Conservation (phyloP, 2,329 filamentous ascomycete species). For the Aspergillus intermedius region DNA sequence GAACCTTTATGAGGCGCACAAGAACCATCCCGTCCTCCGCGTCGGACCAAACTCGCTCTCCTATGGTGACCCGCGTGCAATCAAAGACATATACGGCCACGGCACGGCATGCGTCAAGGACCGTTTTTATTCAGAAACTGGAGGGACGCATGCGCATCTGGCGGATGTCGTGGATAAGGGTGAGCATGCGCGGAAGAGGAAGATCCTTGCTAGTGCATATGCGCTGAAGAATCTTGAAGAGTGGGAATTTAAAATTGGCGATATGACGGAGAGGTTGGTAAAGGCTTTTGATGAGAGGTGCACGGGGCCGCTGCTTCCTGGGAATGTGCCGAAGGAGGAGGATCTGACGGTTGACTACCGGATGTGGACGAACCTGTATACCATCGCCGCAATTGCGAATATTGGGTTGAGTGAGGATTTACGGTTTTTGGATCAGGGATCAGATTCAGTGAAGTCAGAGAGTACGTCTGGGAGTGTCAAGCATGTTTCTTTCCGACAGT, state of each 20-base stretch:
- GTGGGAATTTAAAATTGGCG: conserved; percentile 26
- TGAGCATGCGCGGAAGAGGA: background rate
- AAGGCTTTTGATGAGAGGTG: conserved; percentile 30
- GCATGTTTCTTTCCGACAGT: conserved; percentile 14
- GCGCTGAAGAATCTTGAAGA: background rate
- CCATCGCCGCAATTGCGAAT: conserved; percentile 33
- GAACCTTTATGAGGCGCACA: conserved; percentile 15
- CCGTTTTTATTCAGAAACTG: background rate
- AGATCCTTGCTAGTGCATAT: background rate
- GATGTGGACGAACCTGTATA: conserved; percentile 33
- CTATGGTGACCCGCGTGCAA: background rate
- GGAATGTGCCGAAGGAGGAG: conserved; percentile 4
- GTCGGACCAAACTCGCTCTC: conserved; percentile 14
- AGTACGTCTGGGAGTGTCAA: conserved; percentile 15
- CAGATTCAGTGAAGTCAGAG: conserved; percentile 21
- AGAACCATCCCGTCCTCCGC: conserved; percentile 13
- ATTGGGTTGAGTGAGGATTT: conserved; percentile 33
- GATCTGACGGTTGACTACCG: conserved; percentile 31
- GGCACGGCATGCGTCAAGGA: background rate
- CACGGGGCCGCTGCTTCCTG: conserved; percentile 12
- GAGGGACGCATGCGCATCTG: background rate
- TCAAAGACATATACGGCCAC: background rate
- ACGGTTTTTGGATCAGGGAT: conserved; percentile 31
- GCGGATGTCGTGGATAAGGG: background rate
- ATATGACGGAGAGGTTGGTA: conserved; percentile 28